Evolutionary conservation across 106 monocot genomes (phyloP).

Genomic region (Hemerocallis citrina): DNA sequence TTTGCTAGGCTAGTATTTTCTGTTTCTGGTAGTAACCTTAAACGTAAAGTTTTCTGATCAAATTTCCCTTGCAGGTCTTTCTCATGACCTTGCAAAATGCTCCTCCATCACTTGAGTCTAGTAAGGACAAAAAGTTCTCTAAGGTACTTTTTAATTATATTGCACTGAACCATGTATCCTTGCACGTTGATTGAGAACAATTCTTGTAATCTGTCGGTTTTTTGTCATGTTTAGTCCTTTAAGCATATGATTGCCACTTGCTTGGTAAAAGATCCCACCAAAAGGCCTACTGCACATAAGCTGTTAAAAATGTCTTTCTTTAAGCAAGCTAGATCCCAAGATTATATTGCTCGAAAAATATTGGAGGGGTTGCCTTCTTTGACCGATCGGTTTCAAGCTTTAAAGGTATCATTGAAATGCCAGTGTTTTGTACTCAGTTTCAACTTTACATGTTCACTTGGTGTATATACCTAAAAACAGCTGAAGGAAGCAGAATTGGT

Average conservation of each 20-base stretch:
- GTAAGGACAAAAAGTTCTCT: constrained; percentile 67
- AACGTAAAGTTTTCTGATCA: background rate
- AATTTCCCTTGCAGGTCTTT: constrained; percentile 41
- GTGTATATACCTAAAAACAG: constrained; percentile 22
- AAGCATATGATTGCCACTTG: constrained; percentile 66
- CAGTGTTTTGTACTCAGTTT: background rate
- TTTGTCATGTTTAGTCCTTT: constrained; percentile 36
- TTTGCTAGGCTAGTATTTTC: background rate
- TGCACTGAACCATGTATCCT: background rate
- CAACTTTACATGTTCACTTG: background rate
- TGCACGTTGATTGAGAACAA: background rate
- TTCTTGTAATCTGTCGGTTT: constrained; percentile 1
- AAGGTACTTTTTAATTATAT: constrained; percentile 24
- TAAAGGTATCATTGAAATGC: constrained; percentile 26
- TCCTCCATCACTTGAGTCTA: constrained; percentile 63
- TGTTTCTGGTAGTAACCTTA: background rate
- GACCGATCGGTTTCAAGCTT: constrained; percentile 37
- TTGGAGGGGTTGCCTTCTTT: constrained; percentile 48
- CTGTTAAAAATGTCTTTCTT: constrained; percentile 60
- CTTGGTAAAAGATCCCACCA: constrained; percentile 65
- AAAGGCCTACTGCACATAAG: constrained; percentile 43
- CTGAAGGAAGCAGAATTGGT: constrained; percentile 60
- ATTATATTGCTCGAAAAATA: constrained; percentile 31
- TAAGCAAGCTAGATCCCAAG: constrained; percentile 50
- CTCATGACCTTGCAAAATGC: constrained; percentile 77